These are phyloP conservation scores for Cupressus sempervirens DNA, from an alignment of 75 land plant genomes.

Conservation along the genomic window DNA sequence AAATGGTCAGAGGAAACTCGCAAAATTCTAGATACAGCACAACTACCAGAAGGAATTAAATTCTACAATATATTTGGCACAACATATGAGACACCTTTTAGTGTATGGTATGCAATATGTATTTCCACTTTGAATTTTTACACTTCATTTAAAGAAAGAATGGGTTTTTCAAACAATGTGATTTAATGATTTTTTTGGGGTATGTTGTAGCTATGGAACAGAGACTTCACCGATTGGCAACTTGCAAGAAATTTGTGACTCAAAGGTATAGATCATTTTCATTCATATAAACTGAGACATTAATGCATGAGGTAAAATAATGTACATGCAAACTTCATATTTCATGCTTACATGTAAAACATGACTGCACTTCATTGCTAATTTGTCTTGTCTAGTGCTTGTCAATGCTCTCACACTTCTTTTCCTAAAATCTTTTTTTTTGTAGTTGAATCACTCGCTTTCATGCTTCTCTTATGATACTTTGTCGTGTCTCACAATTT, in stretches of 20 bases:
- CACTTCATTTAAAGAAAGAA: neutral
- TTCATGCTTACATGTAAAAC: neutral
- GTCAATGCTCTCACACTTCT: neutral
- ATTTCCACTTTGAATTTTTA: neutral
- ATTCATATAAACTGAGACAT: neutral
- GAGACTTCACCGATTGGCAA: constrained; percentile 50
- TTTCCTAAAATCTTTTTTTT: neutral
- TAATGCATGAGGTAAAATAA: neutral
- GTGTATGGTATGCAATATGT: constrained; percentile 85
- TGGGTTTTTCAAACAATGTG: neutral
- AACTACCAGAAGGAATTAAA: constrained; percentile 70
- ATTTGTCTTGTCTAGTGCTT: neutral
- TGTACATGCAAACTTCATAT: neutral
- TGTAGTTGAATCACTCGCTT: too few species aligned
- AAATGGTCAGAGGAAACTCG: constrained; percentile 79
- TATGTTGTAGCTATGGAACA: constrained; percentile 56
- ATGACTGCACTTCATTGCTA: neutral
- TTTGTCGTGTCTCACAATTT: neutral
- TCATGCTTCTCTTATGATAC: neutral
- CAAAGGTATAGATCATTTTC: constrained; percentile 29
- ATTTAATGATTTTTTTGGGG: constrained; percentile 4
- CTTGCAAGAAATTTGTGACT: constrained; percentile 45
- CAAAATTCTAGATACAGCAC: constrained; percentile 56
- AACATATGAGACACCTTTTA: constrained; percentile 72
- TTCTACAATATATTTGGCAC: constrained; percentile 92